These are phyloP conservation scores for Strobilomyces dryophilus DNA, from an alignment of 768 basidiomycete species.

Conservation along the genomic window DNA sequence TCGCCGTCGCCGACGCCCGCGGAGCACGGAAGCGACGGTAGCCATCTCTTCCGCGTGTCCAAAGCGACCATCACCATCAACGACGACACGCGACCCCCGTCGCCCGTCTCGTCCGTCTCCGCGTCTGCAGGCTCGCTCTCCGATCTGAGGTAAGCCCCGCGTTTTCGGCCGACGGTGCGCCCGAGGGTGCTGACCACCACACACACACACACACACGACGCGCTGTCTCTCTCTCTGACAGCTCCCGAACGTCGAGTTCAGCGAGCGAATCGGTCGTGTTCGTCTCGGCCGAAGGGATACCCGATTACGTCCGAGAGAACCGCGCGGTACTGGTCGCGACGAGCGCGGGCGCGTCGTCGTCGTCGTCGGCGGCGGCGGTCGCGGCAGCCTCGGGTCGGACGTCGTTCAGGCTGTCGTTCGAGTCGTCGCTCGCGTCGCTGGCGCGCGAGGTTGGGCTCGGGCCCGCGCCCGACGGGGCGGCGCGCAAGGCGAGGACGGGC, in stretches of 20 bases:
- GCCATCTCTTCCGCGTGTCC: not conserved
- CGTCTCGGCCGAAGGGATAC: slow-evolving; percentile 28
- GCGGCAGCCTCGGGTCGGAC: too few relatives aligned
- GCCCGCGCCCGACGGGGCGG: too few relatives aligned
- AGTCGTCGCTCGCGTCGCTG: slow-evolving; percentile 23
- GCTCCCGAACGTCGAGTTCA: slow-evolving; percentile 2
- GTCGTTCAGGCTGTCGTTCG: slow-evolving; percentile 19
- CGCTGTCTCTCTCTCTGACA: too few relatives aligned
- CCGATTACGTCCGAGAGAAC: slow-evolving; percentile 29
- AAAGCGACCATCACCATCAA: not conserved
- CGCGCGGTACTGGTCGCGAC: slow-evolving; percentile 30
- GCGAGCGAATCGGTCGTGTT: slow-evolving; percentile 27
- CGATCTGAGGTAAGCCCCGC: slow-evolving; percentile 12
- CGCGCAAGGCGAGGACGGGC: not conserved
- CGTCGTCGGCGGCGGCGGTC: too few relatives aligned
- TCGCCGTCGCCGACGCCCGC: slow-evolving; percentile 27
- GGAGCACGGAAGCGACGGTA: slow-evolving; percentile 23
- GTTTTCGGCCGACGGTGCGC: not conserved
- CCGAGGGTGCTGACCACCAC: not conserved
- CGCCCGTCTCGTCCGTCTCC: slow-evolving; percentile 11
- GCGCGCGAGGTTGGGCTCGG: not conserved
- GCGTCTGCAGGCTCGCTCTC: slow-evolving; percentile 12
- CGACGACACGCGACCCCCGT: slow-evolving; percentile 7
- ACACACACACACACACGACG: too few relatives aligned
- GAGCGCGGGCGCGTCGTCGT: slow-evolving; percentile 20